Base-by-base conservation (phyloP, 2,329 filamentous ascomycete species). In the Orbilia quercus region DNA sequence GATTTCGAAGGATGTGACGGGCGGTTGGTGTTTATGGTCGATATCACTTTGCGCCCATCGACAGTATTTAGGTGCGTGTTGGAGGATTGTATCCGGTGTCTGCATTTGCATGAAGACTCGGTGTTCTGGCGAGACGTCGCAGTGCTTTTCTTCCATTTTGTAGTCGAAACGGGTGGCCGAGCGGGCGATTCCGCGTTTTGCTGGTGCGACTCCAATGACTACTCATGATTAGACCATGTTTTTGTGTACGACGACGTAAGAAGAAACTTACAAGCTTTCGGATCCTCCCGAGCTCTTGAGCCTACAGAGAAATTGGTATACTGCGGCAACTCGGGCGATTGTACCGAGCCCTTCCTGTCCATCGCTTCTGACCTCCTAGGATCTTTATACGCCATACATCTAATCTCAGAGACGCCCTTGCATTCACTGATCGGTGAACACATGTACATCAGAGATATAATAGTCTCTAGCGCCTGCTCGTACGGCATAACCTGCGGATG, bases 291-390 rank as follows among this genome's bases (percentile, higher is more conserved):
- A 22, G 64, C 64, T 23, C 40, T 69, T n/a, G 64, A 69, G 2
- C 64, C 64, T 5, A 69, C 64, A 4, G 64, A 69, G 28, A 69
- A 69, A 16, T 69, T 69, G 25, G 64, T 69, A 42, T 69, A 69
- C 40, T 69, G 64, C 20, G 64, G 64, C n/a, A 42, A 22, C 23
- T 55, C 64, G 12, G 34, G 36, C 28, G 50, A 53, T 22, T 53
- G 47, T 0, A 45, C 22, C 6, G 38, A 45, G 4, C 55, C 64
- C 31, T 62, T 60, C 25, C 48, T 55, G 28, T 69, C 64, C 14
- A 55, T 42, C 6, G 51, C 45, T 14, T 38, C 18, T 16, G 47
- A 18, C 28, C 48, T 54, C 0, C 16, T 4, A 18, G 64, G 64
- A 23, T 62, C 48, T 23, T 60, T 69, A 50, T 69, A 69, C 20